phyloP scores from a whole-genome alignment of 805 yeast species.

The Barnettozyma pratensis region DNA sequence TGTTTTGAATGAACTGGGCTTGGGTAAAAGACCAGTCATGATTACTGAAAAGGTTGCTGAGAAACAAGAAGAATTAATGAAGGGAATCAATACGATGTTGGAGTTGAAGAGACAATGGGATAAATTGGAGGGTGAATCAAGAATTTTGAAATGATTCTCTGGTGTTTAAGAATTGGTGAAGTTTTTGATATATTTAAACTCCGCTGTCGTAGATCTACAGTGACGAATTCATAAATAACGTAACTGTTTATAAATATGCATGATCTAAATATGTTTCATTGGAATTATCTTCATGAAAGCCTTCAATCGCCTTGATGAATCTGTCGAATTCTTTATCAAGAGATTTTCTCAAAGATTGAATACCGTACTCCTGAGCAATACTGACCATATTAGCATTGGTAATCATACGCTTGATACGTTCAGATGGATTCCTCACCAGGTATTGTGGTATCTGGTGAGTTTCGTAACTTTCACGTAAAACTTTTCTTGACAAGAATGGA shows the following conservation, averaged over 20 bases:
- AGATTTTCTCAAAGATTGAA: not conserved
- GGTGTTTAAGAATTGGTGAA: too few species aligned
- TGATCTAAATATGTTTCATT: not conserved
- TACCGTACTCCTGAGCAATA: not conserved
- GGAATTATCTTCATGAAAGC: conserved; percentile 3
- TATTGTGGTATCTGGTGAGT: conserved; percentile 7
- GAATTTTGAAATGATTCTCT: conserved; percentile 32
- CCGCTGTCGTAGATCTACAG: too few species aligned
- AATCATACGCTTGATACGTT: conserved; percentile 11
- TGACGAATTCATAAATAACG: not conserved
- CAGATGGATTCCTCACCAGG: conserved; percentile 15
- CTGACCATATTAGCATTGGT: conserved; percentile 14
- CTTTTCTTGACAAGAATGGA: conserved; percentile 11
- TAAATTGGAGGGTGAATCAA: conserved; percentile 75
- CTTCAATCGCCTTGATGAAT: conserved; percentile 2
- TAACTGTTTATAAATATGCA: not conserved
- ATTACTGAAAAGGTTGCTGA: conserved; percentile 76
- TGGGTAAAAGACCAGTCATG: conserved; percentile 81
- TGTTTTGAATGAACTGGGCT: conserved; percentile 69
- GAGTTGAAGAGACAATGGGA: conserved; percentile 87
- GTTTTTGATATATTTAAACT: too few species aligned
- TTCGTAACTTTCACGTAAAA: conserved; percentile 6
- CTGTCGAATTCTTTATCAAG: conserved; percentile 1
- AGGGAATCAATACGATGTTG: conserved; percentile 62
- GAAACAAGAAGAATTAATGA: conserved; percentile 69